phyloP scores from a whole-genome alignment of 2,329 filamentous ascomycete genomes.

The Colletotrichum tropicicola region DNA sequence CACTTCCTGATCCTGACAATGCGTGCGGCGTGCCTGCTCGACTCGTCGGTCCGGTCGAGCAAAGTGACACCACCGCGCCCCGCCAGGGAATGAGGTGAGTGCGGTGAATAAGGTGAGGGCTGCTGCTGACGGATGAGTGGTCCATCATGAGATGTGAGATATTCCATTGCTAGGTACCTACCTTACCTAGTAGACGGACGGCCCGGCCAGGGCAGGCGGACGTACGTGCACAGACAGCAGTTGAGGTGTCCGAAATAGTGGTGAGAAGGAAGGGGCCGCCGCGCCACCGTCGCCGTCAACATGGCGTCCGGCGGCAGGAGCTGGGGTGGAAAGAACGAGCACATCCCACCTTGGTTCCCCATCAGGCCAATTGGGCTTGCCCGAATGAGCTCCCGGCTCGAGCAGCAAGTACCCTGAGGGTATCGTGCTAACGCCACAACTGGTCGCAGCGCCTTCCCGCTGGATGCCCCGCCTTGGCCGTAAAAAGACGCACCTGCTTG shows the following conservation, averaged over 20 bases:
- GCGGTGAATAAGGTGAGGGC: background rate
- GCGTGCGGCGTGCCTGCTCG: slow-evolving; percentile 2
- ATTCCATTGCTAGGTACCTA: too few relatives aligned
- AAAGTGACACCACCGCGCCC: slow-evolving; percentile 14
- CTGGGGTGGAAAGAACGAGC: background rate
- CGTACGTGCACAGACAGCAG: slow-evolving; percentile 5
- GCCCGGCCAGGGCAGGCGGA: too few relatives aligned
- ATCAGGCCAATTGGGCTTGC: background rate
- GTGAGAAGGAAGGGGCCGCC: slow-evolving; percentile 15
- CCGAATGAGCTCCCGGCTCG: too few relatives aligned
- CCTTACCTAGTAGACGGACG: too few relatives aligned
- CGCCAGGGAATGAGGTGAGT: slow-evolving; percentile 1
- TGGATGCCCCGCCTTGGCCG: slow-evolving; percentile 23
- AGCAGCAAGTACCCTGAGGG: background rate
- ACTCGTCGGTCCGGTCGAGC: slow-evolving; percentile 13
- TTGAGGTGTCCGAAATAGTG: slow-evolving; percentile 12
- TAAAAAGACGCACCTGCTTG: slow-evolving; percentile 30
- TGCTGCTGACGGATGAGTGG: too few relatives aligned
- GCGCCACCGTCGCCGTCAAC: background rate
- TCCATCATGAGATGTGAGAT: too few relatives aligned
- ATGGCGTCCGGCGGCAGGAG: background rate
- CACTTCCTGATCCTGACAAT: slow-evolving; percentile 2
- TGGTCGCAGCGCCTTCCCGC: slow-evolving; percentile 12
- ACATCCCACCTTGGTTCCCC: background rate
- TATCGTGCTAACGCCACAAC: slow-evolving; percentile 22